These are phyloP conservation scores for Eutrema japonicum DNA, from an alignment of 345 rosid species.

Conservation along the genomic window DNA sequence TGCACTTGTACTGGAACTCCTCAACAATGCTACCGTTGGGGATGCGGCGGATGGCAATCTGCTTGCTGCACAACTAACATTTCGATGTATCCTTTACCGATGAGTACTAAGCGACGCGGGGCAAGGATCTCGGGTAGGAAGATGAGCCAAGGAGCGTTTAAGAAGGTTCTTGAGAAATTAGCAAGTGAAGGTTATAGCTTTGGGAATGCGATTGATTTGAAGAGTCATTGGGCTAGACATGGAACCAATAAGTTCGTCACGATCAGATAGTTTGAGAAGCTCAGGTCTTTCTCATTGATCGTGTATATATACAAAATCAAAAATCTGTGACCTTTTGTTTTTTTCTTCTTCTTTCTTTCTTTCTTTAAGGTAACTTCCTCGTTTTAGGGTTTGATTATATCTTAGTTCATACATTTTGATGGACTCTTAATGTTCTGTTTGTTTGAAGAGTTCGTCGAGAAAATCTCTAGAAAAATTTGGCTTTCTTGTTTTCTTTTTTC, in stretches of 20 bases:
- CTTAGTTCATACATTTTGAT: slow-evolving; percentile 17
- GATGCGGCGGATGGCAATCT: slow-evolving; percentile 98
- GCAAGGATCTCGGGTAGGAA: slow-evolving; percentile 96
- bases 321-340: not conserved
- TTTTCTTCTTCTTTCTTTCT: not conserved
- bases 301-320: slow-evolving; percentile 8
- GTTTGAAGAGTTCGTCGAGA: not conserved
- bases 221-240: slow-evolving; percentile 91
- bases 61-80: slow-evolving; percentile 93
- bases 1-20: slow-evolving; percentile 88
- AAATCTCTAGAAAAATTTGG: not conserved
- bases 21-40: slow-evolving; percentile 96
- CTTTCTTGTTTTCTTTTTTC: not conserved
- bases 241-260: slow-evolving; percentile 97
- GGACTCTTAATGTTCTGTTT: not conserved
- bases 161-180: slow-evolving; percentile 87
- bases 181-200: slow-evolving; percentile 81
- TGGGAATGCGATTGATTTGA: slow-evolving; percentile 79
- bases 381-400: slow-evolving; percentile 19
- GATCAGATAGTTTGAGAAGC: slow-evolving; percentile 58
- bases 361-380: slow-evolving; percentile 16
- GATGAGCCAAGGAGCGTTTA: slow-evolving; percentile 96
- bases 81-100: slow-evolving; percentile 87
- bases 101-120: slow-evolving; percentile 87
- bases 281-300: slow-evolving; percentile 14